Conservation (phyloP, 768 basidiomycete species). For the Phylloporus sp. region DNA sequence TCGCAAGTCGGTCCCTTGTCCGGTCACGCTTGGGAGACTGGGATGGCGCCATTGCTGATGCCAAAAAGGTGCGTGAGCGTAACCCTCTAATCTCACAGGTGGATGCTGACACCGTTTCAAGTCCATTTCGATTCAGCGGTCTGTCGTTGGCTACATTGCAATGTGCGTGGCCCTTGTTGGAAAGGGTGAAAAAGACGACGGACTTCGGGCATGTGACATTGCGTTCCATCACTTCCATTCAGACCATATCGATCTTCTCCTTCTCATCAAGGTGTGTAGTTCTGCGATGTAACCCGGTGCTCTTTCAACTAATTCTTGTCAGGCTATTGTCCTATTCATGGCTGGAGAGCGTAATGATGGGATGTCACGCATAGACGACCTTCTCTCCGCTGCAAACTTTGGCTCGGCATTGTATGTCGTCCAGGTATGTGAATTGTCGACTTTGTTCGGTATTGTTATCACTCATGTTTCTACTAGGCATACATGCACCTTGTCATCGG, state of each 20-base stretch:
- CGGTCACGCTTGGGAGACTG: not conserved
- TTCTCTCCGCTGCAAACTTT: not conserved
- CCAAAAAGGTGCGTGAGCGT: not conserved
- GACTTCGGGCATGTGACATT: not conserved
- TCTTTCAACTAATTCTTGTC: not conserved
- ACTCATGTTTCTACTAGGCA: not conserved
- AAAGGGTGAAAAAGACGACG: not conserved
- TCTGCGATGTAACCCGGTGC: not conserved
- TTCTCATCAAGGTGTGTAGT: not conserved
- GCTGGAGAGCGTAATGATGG: constrained; percentile 3
- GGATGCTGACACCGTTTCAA: not conserved
- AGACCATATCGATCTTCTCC: not conserved
- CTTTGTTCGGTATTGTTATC: not conserved
- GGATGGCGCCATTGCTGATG: not conserved
- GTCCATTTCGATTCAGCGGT: not conserved
- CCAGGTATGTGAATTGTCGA: not conserved
- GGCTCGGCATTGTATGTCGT: not conserved
- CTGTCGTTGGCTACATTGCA: not conserved
- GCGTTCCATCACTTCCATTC: not conserved
- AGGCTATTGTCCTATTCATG: constrained; percentile 7
- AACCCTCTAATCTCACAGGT: not conserved
- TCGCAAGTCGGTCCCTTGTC: not conserved
- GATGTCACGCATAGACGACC: constrained; percentile 2
- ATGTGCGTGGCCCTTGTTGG: not conserved
- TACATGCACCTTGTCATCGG: not conserved